phyloP scores from a whole-genome alignment of 2,329 filamentous ascomycete genomes.

The Cytospora schulzeri region DNA sequence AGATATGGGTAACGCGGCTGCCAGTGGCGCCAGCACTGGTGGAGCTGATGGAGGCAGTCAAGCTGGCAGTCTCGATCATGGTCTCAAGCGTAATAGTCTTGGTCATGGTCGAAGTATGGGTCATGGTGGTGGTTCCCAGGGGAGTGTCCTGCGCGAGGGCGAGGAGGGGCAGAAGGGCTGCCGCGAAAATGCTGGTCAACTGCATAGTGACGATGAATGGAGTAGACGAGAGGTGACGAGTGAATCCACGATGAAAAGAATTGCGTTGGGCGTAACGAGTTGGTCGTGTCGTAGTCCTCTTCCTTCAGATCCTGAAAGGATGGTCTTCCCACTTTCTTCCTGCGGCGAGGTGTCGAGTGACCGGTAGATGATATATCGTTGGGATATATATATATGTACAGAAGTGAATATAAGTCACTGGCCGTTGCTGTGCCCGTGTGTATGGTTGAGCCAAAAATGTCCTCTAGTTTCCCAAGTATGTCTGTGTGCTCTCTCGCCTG shows the following conservation, averaged over 20 bases:
- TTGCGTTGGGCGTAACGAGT: constrained; percentile 8
- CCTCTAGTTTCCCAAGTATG: constrained; percentile 1
- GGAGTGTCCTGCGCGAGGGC: constrained; percentile 48
- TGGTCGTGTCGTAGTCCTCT: neutral
- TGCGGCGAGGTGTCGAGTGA: constrained; percentile 4
- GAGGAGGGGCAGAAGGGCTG: constrained; percentile 55
- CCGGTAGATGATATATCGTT: constrained; percentile 7
- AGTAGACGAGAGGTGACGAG: constrained; percentile 11
- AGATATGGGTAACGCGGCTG: constrained; percentile 23
- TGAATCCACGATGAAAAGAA: constrained; percentile 24
- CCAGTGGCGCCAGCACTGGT: constrained; percentile 37
- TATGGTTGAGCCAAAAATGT: constrained; percentile 16
- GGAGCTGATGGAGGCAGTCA: constrained; percentile 17
- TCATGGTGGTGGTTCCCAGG: constrained; percentile 52
- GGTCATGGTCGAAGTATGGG: constrained; percentile 53
- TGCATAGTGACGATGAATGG: constrained; percentile 41
- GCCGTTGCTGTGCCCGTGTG: neutral
- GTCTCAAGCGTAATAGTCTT: constrained; percentile 46
- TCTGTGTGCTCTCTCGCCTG: constrained; percentile 15
- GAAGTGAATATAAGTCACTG: neutral
- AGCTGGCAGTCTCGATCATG: constrained; percentile 39
- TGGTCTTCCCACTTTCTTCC: neutral
- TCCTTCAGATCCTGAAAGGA: neutral
- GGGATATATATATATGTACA: constrained; percentile 9
- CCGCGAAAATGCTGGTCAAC: constrained; percentile 48